phyloP scores from a whole-genome alignment of 2,329 filamentous ascomycete species.

The Stagonosporopsis chrysanthemi region DNA sequence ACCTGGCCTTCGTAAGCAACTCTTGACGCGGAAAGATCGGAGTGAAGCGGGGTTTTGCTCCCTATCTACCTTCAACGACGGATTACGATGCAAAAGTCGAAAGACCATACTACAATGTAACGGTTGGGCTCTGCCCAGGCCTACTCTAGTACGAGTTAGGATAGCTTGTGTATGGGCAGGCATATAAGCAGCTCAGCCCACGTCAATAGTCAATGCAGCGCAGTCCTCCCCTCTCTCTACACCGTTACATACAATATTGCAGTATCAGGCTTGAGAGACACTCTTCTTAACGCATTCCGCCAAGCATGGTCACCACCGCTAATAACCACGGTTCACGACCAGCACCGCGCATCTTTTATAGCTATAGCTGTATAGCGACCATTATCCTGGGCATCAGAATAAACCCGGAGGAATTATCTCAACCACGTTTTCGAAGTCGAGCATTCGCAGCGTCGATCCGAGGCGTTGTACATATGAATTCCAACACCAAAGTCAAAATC shows the following conservation, averaged over 20 bases:
- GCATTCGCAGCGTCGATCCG: conserved; percentile 27
- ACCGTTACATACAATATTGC: too few species aligned
- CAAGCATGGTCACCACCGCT: conserved; percentile 3
- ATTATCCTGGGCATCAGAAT: conserved; percentile 28
- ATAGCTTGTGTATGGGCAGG: too few species aligned
- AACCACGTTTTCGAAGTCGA: conserved; percentile 27
- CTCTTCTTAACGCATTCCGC: not conserved
- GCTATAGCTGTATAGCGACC: conserved; percentile 29
- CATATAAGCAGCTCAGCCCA: too few species aligned
- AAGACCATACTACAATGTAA: not conserved
- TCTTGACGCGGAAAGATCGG: not conserved
- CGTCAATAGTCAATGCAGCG: too few species aligned
- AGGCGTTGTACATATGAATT: conserved; percentile 26
- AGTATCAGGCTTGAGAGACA: not conserved
- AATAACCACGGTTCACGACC: not conserved
- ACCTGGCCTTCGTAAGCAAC: not conserved
- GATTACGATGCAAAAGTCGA: not conserved
- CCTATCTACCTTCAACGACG: not conserved
- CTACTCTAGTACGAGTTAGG: too few species aligned
- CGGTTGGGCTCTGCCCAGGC: too few species aligned
- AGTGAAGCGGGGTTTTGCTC: not conserved
- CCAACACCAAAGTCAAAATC: conserved; percentile 24
- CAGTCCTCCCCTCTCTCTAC: too few species aligned
- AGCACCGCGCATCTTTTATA: conserved; percentile 25
- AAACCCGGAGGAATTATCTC: conserved; percentile 26